Evolutionary conservation across 768 basidiomycete genomes (phyloP).

Genomic region (Rhodotorula kratochvilovae): DNA sequence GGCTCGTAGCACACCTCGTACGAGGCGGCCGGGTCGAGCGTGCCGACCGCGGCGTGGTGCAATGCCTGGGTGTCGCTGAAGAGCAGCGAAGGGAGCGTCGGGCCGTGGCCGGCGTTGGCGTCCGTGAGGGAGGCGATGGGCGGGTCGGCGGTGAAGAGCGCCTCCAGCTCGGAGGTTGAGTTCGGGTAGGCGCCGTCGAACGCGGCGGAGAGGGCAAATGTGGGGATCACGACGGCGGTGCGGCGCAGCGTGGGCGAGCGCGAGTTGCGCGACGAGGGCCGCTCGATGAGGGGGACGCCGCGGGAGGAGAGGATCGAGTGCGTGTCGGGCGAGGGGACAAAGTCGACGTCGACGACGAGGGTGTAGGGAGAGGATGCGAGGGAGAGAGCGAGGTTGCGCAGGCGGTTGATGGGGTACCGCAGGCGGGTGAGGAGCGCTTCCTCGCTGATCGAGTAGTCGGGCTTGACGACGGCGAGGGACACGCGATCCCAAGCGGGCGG

Average conservation of each 20-base stretch:
- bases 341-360: slow-evolving; percentile 26
- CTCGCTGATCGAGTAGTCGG: slow-evolving; percentile 7
- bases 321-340: slow-evolving; percentile 19
- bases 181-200: neutral
- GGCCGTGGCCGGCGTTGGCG: slow-evolving; percentile 25
- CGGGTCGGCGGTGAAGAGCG: neutral
- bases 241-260: slow-evolving; percentile 11
- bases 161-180: neutral
- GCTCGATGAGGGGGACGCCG: slow-evolving; percentile 7
- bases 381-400: slow-evolving; percentile 15
- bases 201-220: neutral
- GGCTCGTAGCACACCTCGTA: slow-evolving; percentile 19
- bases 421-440: slow-evolving; percentile 6
- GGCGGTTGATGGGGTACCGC: slow-evolving; percentile 27
- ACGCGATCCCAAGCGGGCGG: neutral
- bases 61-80: neutral
- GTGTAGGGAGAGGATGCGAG: neutral
- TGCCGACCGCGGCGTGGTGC: slow-evolving; percentile 14
- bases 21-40: slow-evolving; percentile 1
- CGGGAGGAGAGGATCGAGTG: slow-evolving; percentile 6
- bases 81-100: slow-evolving; percentile 16
- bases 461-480: slow-evolving; percentile 19
- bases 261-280: neutral
- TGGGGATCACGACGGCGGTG: slow-evolving; percentile 13
- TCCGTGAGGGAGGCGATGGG: slow-evolving; percentile 14